Percentiles rank a stretch among this genome's conserved stretches.
Conservation (phyloP, 495 filamentous ascomycete genomes). For the Lasiosphaeria miniovina region DNA sequence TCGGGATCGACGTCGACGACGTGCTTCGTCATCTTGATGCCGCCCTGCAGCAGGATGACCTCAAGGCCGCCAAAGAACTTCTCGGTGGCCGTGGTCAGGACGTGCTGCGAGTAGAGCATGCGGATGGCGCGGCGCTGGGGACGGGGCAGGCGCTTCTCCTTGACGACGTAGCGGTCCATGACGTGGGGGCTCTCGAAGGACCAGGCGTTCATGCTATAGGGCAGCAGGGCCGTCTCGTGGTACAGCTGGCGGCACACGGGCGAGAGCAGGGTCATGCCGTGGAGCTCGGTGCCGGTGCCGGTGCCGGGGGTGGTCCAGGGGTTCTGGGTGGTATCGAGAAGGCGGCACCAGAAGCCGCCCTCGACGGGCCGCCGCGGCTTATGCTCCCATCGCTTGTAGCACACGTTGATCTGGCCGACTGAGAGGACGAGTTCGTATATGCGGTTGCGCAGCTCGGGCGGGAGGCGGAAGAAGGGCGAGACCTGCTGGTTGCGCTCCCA, state of each 20-base stretch:
- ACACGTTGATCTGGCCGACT: constrained; percentile 34
- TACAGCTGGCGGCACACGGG: constrained; percentile 31
- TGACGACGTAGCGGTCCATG: constrained; percentile 30
- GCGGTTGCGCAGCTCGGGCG: constrained; percentile 38
- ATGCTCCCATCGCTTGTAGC: constrained; percentile 23
- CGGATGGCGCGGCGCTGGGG: constrained; percentile 27
- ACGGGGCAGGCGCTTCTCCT: constrained; percentile 27
- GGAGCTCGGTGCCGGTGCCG: not conserved
- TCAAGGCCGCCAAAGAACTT: constrained; percentile 25
- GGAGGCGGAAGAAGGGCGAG: constrained; percentile 38
- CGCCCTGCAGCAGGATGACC: constrained; percentile 19
- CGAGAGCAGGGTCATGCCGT: constrained; percentile 28
- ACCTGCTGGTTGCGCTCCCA: constrained; percentile 20
- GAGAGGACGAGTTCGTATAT: constrained; percentile 35
- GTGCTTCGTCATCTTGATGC: constrained; percentile 14
- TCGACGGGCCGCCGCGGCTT: constrained; percentile 4
- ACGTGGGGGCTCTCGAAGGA: constrained; percentile 24
- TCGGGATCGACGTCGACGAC: constrained; percentile 9
- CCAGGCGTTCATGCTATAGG: constrained; percentile 31
- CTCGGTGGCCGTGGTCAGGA: constrained; percentile 16
- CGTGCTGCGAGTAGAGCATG: constrained; percentile 18
- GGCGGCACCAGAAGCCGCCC: constrained; percentile 26
- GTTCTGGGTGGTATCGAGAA: constrained; percentile 19
- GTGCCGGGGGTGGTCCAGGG: constrained; percentile 13
- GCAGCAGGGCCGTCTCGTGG: constrained; percentile 31